Base-by-base conservation (phyloP, 1,284 basidiomycete genomes). In the Apiotrichum sp. region DNA sequence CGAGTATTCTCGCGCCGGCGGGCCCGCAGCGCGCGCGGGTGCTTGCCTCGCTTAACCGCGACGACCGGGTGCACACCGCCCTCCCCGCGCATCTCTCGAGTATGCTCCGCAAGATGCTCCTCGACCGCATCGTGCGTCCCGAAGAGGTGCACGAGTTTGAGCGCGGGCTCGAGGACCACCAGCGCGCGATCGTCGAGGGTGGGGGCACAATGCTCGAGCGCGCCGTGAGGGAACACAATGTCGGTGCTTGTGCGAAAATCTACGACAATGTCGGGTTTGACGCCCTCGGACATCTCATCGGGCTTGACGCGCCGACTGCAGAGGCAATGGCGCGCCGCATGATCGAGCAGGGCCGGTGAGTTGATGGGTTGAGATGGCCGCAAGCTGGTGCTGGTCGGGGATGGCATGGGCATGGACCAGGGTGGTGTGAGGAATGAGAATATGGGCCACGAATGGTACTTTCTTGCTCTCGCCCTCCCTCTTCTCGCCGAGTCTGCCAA, bases 151-250 rank as follows among this genome's bases (percentile, higher is more conserved):
- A 87, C 67, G 86, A 87, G 55, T 98, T 99, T 70, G 91, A 93
- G 72, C 81, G 81, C 51, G 86, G 86, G 1, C 83, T 99, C 52
- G 87, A 88, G 65, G 83, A 87, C 6, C 96, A 99, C 77, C 96
- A 99, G 73, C 82, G 93, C 33, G 95, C 95, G 11, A 86, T 84
- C 69, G 87, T 98, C 47, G 83, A 73, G 63, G 64, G 80, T 79
- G 52, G 95, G 1, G 86, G 89, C 6, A 98, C 92, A 8, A 93
- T 98, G n/a, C 82, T 98, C 35, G 95, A 98, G 73, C 84, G 93
- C 50, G 96, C 96, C 2, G 89, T 99, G 47, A 89, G 98, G 84
- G 95, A 98, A 72, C 96, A 99, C 78, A 99, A 98, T 72, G 80
- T 98, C 14, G 83, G 96, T 57, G 91, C 93, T 9, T 92, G 91